A percentile compares a stretch with the other conserved stretches of the same genome.
Evolutionary conservation across 2,329 filamentous ascomycete species (phyloP).

Genomic region (Achaetomium macrosporum): DNA sequence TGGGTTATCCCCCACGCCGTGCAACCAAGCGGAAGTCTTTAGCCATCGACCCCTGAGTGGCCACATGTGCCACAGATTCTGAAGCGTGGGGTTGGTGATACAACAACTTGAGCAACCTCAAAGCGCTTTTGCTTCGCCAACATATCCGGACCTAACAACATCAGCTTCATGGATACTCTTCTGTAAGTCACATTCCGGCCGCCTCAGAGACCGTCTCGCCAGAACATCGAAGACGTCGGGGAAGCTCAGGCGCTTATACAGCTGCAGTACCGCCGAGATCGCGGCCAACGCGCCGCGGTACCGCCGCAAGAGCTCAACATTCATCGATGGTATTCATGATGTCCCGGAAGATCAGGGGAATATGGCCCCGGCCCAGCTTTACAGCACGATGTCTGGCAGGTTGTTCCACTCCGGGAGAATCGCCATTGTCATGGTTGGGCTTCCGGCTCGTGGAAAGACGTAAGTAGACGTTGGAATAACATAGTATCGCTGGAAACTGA

Average conservation of each 20-base stretch:
- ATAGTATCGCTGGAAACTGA: not conserved
- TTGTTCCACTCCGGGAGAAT: constrained; percentile 97
- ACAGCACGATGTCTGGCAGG: constrained; percentile 95
- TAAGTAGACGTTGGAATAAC: constrained; percentile 37
- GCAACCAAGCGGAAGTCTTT: not conserved
- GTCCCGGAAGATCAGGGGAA: constrained; percentile 66
- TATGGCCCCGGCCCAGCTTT: constrained; percentile 91
- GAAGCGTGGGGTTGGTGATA: constrained; percentile 3
- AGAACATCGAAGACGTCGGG: not conserved
- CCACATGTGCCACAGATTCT: not conserved
- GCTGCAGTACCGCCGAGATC: constrained; percentile 74
- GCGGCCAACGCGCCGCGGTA: constrained; percentile 87
- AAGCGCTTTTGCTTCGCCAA: not conserved
- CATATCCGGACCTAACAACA: not conserved
- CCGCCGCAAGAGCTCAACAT: constrained; percentile 87
- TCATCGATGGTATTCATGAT: constrained; percentile 96
- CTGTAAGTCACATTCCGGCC: constrained; percentile 42
- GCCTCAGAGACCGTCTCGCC: not conserved
- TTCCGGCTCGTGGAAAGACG: constrained; percentile 94
- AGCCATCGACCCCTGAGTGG: no score
- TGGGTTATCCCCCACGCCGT: not conserved
- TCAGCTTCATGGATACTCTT: constrained; percentile 51
- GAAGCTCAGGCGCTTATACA: constrained; percentile 7
- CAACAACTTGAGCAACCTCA: not conserved
- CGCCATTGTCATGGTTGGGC: constrained; percentile 92